Base-by-base conservation (phyloP, 768 basidiomycete genomes). In the Tephrocybe rancida region DNA sequence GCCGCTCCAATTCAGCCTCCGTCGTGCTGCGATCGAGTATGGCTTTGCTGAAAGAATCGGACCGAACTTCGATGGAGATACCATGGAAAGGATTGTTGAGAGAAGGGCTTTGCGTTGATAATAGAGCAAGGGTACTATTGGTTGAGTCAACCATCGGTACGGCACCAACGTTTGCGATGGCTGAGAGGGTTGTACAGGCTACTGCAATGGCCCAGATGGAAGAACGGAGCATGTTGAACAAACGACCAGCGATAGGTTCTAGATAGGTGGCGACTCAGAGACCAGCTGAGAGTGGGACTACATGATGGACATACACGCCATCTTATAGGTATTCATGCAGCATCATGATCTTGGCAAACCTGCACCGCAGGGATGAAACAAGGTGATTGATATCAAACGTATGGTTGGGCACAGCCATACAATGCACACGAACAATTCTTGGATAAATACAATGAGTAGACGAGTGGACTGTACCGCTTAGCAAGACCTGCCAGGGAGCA, bases 261-360 rank as follows among this genome's bases (percentile, higher is more conserved):
- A 25, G 26, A 34, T 50, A n/a, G 32, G 27, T 2, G 25, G 19
- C 8, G 34, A 50, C 38, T 56, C 51, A 50, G 43, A 51, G 52
- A 57, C 58, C 51, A 50, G 54, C 54, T 53, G 37, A 39, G 51
- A 56, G 51, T 56, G 22, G 44, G 45, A 24, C 13, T 10, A n/a
- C 5, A 29, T 38, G 3, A 18, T 5, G 25, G 39, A 41, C n/a
- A n/a, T n/a, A n/a, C n/a, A n/a, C n/a, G n/a, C n/a, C n/a, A n/a
- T 41, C 18, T 41, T 37, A 37, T 37, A 37, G 13, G 29, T 30
- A n/a, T n/a, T n/a, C n/a, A n/a, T n/a, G n/a, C n/a, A n/a, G n/a
- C n/a, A n/a, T n/a, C n/a, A n/a, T n/a, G n/a, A n/a, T n/a, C n/a
- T n/a, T n/a, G n/a, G n/a, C n/a, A n/a, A n/a, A n/a, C n/a, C n/a